These are phyloP conservation scores for Antitrichia curtipendula DNA, from an alignment of 225 moss, liverwort and hornwort genomes.

Conservation along the genomic window DNA sequence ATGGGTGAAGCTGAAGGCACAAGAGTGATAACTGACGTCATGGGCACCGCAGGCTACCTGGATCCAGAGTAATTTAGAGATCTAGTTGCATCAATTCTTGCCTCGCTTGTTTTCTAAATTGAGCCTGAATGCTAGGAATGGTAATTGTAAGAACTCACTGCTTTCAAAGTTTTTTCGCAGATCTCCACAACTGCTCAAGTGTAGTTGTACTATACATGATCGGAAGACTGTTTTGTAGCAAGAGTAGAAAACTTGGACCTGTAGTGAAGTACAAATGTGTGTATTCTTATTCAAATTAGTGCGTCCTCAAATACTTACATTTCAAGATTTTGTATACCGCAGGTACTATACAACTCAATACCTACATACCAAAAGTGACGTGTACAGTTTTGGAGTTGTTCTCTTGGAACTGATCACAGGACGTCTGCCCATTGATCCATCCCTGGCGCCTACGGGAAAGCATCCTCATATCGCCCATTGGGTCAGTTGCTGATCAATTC, in stretches of 20 bases:
- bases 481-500: background rate
- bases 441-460: background rate
- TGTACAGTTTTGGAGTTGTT: conserved; percentile 67
- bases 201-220: background rate
- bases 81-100: background rate
- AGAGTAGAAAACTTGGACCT: too few relatives aligned
- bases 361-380: conserved; percentile 56
- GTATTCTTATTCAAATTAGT: background rate
- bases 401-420: conserved; percentile 48
- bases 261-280: background rate
- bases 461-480: background rate
- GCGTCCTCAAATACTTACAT: too few relatives aligned
- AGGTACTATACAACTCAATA: conserved; percentile 31
- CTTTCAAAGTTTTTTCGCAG: background rate
- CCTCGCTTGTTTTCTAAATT: background rate
- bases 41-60: background rate
- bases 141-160: background rate
- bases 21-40: background rate
- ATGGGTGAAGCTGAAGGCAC: background rate
- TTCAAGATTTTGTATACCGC: background rate
- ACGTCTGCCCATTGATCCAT: conserved; percentile 2
- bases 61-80: background rate
- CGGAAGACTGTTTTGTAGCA: too few relatives aligned
- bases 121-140: background rate
- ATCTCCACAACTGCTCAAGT: background rate